Conservation (phyloP, 176 grass and related monocot genomes). For the Eremochloa ophiuroides region DNA sequence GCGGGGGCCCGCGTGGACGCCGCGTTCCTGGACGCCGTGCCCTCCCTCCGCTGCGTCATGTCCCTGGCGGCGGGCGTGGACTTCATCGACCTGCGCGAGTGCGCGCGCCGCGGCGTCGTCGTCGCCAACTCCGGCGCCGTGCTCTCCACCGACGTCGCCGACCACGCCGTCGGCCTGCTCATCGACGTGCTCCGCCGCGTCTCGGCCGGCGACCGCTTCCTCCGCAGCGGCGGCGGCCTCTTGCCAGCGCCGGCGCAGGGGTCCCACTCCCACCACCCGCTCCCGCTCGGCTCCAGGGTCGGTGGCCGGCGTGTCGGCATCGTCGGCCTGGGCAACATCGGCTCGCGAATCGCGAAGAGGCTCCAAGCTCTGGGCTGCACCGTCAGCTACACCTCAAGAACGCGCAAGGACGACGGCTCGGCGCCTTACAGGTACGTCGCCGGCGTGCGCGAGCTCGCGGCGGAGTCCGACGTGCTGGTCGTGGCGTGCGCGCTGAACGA, state of each 20-base stretch:
- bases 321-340: slow-evolving; percentile 62
- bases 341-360: slow-evolving; percentile 40
- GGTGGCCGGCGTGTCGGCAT: slow-evolving; percentile 49
- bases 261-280: background rate
- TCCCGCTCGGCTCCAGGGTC: background rate
- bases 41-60: background rate
- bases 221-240: background rate
- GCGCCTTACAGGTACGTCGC: background rate
- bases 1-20: background rate
- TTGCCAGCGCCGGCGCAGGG: background rate
- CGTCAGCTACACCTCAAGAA: slow-evolving; percentile 31
- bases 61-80: background rate
- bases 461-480: slow-evolving; percentile 27
- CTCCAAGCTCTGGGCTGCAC: slow-evolving; percentile 45
- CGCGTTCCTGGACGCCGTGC: background rate
- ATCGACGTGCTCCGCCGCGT: background rate
- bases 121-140: background rate
- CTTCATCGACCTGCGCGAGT: background rate
- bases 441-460: background rate
- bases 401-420: background rate
- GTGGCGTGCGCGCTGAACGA: slow-evolving; percentile 3
- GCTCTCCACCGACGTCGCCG: background rate
- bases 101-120: background rate
- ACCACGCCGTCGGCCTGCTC: background rate
- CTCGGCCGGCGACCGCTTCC: background rate